Base-by-base conservation (phyloP, 306 rosid species). In the Prunus dulcis region DNA sequence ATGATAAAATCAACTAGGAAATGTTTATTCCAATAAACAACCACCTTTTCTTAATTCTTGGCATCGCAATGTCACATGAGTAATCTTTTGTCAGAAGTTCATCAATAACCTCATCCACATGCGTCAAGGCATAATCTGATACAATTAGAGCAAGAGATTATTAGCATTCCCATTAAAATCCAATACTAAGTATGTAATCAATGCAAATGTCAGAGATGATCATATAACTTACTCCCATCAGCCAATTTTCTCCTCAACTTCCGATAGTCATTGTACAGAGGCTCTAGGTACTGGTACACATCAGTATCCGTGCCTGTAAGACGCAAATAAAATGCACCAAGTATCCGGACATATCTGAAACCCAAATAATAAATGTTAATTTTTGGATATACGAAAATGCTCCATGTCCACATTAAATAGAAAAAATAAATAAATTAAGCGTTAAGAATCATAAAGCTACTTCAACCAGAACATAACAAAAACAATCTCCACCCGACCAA, bases 71-170 rank as follows among this genome's bases (percentile, higher is more conserved):
- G 80, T 96, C 99, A 43, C 98, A 96, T 38, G 93, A 92, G 76
- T 92, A 96, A 81, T 96, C 99, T 45, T 13, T 91, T 2, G 92
- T 92, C 67, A 96, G 86, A 85, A 96, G 97, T 73, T 96, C 99
- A 81, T 96, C 98, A 71, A 96, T 96, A 70, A 92, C 92, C 90
- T 96, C 99, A 83, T 96, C 99, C 81, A 96, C 97, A 56, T 91
- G 99, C 1, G 98, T 91, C 89, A 96, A 87, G 28, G 83, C 0
- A 82, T 86, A 96, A 58, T 82, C 99, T 95, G 85, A 78, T 69
- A 81, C 78, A 80, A 63, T 30, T 25, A 80, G 62, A 74, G 28
- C 61, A 64, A 56, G 12, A 58, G 38, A 56, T 64, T 66, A 76
- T 67, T 67, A 76, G 75, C 22, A 3, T n/a, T 19, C 20, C 13